Evolutionary conservation across 345 rosid genomes (phyloP).

Genomic region (Heritiera fomes): DNA sequence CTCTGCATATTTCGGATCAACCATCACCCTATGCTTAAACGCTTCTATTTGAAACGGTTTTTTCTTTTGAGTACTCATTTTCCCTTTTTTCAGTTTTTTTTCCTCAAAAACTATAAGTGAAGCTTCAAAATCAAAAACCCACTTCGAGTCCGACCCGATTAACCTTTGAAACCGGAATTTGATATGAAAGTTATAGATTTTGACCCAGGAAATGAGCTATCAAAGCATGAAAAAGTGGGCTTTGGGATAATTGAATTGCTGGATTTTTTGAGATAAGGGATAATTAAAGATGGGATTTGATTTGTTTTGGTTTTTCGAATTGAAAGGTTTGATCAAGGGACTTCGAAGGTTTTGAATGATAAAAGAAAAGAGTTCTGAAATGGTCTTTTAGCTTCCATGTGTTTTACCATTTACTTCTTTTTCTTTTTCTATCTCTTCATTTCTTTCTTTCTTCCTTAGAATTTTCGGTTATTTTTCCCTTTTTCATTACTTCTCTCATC

Average conservation of each 20-base stretch:
- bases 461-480: too few relatives aligned
- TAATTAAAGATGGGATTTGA: neutral
- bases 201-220: neutral
- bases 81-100: neutral
- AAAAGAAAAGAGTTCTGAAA: neutral
- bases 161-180: neutral
- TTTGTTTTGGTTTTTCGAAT: neutral
- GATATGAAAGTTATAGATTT: neutral
- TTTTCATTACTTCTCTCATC: too few relatives aligned
- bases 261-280: neutral
- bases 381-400: too few relatives aligned
- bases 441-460: too few relatives aligned
- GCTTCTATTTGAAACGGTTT: conserved; percentile 73
- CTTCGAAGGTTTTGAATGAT: neutral
- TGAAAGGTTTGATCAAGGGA: neutral
- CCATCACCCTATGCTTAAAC: conserved; percentile 72
- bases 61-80: conserved; percentile 68
- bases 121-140: conserved; percentile 9
- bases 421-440: too few relatives aligned
- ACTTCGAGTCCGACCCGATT: neutral
- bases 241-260: neutral
- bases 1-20: conserved; percentile 78
- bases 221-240: neutral
- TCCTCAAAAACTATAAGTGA: neutral
- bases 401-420: too few relatives aligned